phyloP scores from a whole-genome alignment of 2,329 filamentous ascomycete species.

The Colletotrichum eleusines region DNA sequence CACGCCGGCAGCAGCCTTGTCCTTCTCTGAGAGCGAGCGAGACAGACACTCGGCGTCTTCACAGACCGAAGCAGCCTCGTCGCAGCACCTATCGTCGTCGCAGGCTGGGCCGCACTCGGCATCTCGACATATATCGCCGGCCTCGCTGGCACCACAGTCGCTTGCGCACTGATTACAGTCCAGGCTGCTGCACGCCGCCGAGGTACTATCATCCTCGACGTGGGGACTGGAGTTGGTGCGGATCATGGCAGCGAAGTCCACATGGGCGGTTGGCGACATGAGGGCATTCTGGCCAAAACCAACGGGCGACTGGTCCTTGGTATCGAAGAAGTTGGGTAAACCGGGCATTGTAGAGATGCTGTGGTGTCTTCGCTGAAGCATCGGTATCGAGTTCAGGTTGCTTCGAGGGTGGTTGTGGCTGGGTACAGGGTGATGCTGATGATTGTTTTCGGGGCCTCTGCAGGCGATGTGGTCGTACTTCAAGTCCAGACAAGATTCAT shows the following conservation, averaged over 20 bases:
- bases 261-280: conserved; percentile 20
- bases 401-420: conserved; percentile 37
- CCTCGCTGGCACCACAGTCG: conserved; percentile 51
- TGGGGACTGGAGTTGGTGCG: conserved; percentile 7
- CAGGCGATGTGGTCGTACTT: conserved; percentile 28
- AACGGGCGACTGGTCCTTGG: not conserved
- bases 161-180: conserved; percentile 52
- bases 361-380: conserved; percentile 23
- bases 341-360: conserved; percentile 27
- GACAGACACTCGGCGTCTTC: conserved; percentile 51
- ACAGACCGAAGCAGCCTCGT: conserved; percentile 50
- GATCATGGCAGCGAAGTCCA: conserved; percentile 14
- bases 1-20: conserved; percentile 23
- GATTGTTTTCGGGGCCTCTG: conserved; percentile 22
- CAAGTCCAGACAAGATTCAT: conserved; percentile 50
- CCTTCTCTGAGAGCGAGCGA: conserved; percentile 6
- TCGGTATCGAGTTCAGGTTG: conserved; percentile 30
- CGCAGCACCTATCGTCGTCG: conserved; percentile 55
- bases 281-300: conserved; percentile 17
- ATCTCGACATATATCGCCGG: conserved; percentile 53
- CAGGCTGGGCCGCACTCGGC: conserved; percentile 54
- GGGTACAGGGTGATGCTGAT: conserved; percentile 26
- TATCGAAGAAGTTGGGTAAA: conserved; percentile 23
- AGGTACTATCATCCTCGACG: conserved; percentile 47
- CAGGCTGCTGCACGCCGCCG: conserved; percentile 50